A percentile compares a stretch with the other conserved stretches of the same genome.
These are phyloP conservation scores for Eurotiales sp. DNA, from an alignment of 2,329 filamentous ascomycete genomes.

Conservation along the genomic window DNA sequence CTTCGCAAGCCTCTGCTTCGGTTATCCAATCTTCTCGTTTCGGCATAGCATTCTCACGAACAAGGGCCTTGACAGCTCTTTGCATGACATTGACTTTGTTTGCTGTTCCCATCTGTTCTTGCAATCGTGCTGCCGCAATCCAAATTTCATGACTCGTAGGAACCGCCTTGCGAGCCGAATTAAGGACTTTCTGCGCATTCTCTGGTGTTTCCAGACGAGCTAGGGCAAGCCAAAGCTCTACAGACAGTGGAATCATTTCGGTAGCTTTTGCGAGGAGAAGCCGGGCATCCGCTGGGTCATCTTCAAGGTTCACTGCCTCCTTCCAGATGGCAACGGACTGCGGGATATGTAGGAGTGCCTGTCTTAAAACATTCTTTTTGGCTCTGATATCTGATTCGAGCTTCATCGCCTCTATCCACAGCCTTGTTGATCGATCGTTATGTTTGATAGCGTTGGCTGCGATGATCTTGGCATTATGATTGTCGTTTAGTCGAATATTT, in stretches of 20 bases:
- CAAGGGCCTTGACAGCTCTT: slow-evolving; percentile 81
- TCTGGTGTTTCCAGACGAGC: slow-evolving; percentile 85
- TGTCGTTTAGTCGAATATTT: slow-evolving; percentile 88
- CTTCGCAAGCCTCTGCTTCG: slow-evolving; percentile 91
- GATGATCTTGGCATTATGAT: slow-evolving; percentile 91
- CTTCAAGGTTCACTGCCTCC: slow-evolving; percentile 90
- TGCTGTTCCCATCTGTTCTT: slow-evolving; percentile 81
- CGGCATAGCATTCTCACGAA: slow-evolving; percentile 90
- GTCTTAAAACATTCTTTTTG: slow-evolving; percentile 88
- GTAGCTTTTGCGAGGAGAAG: slow-evolving; percentile 90
- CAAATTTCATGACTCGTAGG: slow-evolving; percentile 94
- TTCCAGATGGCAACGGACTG: slow-evolving; percentile 98
- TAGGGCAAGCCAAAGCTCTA: slow-evolving; percentile 92
- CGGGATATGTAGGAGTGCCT: slow-evolving; percentile 87
- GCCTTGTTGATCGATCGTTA: slow-evolving; percentile 78
- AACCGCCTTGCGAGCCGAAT: slow-evolving; percentile 88
- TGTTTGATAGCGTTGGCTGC: slow-evolving; percentile 89
- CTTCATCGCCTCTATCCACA: slow-evolving; percentile 96
- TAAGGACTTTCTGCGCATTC: slow-evolving; percentile 91
- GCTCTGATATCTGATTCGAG: slow-evolving; percentile 76
- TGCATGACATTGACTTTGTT: slow-evolving; percentile 89
- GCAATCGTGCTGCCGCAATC: slow-evolving; percentile 87
- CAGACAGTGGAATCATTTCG: slow-evolving; percentile 87
- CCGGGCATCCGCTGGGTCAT: slow-evolving; percentile 81
- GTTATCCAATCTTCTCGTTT: slow-evolving; percentile 96